Evolutionary conservation across 305 asterid species (phyloP).

Genomic region (Stenogyne calaminthoides): DNA sequence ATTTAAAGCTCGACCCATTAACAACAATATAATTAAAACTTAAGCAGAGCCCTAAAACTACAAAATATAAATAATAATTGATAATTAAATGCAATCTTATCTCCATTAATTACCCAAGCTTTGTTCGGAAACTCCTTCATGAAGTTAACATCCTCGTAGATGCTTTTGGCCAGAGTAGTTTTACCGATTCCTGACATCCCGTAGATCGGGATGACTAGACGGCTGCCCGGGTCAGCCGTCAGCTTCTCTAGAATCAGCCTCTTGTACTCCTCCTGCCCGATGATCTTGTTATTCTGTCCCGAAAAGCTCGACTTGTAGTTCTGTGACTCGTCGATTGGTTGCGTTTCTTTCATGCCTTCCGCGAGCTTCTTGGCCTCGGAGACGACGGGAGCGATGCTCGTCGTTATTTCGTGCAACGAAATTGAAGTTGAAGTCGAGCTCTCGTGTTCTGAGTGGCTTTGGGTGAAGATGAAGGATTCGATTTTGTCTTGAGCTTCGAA

Average conservation of each 20-base stretch:
- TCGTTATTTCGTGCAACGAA: constrained; percentile 2
- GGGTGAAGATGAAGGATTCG: constrained; percentile 8
- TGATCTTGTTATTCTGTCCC: not conserved
- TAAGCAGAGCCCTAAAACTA: too few relatives aligned
- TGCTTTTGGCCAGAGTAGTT: not conserved
- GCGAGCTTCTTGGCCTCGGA: not conserved
- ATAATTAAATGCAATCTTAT: too few relatives aligned
- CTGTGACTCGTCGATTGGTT: not conserved
- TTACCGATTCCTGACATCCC: constrained; percentile 18
- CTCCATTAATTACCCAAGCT: not conserved
- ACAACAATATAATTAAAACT: too few relatives aligned
- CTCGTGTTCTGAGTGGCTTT: too few relatives aligned
- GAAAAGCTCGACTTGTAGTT: not conserved
- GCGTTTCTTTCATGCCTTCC: not conserved
- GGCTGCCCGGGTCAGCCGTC: not conserved
- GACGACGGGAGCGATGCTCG: constrained; percentile 1
- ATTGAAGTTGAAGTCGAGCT: not conserved
- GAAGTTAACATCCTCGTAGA: not conserved
- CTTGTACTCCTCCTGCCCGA: constrained; percentile 38
- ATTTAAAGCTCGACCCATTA: too few relatives aligned
- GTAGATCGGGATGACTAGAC: constrained; percentile 26
- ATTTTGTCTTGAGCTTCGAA: constrained; percentile 30
- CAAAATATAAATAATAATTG: too few relatives aligned
- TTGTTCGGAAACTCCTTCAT: not conserved
- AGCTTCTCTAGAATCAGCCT: not conserved